Evolutionary conservation across 257 asterid genomes (phyloP).

Genomic region (Avicennia marina): DNA sequence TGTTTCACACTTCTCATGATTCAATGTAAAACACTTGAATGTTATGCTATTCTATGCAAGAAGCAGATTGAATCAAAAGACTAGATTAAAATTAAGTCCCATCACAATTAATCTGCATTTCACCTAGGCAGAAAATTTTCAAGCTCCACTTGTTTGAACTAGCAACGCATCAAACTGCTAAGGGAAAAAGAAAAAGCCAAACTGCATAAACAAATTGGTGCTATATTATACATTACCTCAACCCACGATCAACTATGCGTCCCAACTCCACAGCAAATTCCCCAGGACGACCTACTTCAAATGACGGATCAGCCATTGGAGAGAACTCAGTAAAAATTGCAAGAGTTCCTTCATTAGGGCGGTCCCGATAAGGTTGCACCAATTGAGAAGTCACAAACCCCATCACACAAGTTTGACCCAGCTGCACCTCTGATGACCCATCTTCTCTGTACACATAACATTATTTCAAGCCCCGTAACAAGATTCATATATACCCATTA

Average conservation of each 20-base stretch:
- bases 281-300: constrained; percentile 88
- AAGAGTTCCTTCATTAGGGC: constrained; percentile 88
- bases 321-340: constrained; percentile 86
- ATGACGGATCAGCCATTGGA: constrained; percentile 98
- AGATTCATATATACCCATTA: background rate
- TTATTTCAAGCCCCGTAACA: constrained; percentile 2
- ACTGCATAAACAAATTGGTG: too few species aligned
- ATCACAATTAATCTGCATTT: constrained; percentile 11
- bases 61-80: background rate
- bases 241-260: constrained; percentile 90
- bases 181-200: too few species aligned
- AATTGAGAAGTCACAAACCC: constrained; percentile 79
- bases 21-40: constrained; percentile 5
- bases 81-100: background rate
- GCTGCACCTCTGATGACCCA: constrained; percentile 93
- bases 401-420: constrained; percentile 89
- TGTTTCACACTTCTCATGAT: constrained; percentile 28
- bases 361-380: constrained; percentile 88
- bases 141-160: too few species aligned
- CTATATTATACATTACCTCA: constrained; percentile 46
- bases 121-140: constrained; percentile 2
- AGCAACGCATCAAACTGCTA: too few species aligned
- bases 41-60: background rate
- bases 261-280: constrained; percentile 94
- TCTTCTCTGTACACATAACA: constrained; percentile 64